Percentiles rank a stretch among this genome's conserved stretches.
Conservation (phyloP, 768 basidiomycete species). For the Psilocybe azurescens region DNA sequence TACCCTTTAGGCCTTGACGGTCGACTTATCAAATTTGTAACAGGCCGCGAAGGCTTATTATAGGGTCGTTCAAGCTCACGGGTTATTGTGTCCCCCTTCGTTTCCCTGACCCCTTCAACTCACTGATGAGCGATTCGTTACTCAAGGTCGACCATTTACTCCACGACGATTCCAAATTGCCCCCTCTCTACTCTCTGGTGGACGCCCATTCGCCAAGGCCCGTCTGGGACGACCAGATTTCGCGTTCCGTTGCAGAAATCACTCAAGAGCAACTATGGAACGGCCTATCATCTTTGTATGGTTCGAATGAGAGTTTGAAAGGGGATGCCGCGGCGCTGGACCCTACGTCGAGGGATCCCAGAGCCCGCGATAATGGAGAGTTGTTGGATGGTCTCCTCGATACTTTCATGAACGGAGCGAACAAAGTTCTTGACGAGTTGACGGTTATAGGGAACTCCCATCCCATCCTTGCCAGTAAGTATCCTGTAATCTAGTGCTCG, state of each 20-base stretch:
- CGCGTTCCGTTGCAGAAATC: background rate
- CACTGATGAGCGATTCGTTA: background rate
- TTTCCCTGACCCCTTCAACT: background rate
- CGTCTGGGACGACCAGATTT: background rate
- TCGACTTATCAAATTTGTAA: too few relatives aligned
- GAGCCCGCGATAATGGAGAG: background rate
- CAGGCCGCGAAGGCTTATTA: too few relatives aligned
- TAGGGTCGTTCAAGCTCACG: too few relatives aligned
- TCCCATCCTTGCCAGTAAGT: slow-evolving; percentile 13
- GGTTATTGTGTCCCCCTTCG: background rate
- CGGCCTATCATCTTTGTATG: slow-evolving; percentile 10
- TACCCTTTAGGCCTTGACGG: too few relatives aligned
- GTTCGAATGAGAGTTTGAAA: slow-evolving; percentile 3
- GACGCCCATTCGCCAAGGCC: background rate
- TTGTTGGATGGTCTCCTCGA: slow-evolving; percentile 11
- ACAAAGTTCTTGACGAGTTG: slow-evolving; percentile 8
- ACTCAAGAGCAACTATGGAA: slow-evolving; percentile 13
- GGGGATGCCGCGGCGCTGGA: background rate
- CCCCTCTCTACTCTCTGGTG: background rate
- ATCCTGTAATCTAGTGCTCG: background rate
- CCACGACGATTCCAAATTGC: background rate
- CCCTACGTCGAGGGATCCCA: background rate
- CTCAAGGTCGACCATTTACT: background rate
- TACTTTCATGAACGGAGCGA: slow-evolving; percentile 14
- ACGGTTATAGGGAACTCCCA: slow-evolving; percentile 12